These are phyloP conservation scores for Rasamsonia emersonii DNA, from an alignment of 2,329 filamentous ascomycete genomes.

Conservation along the genomic window DNA sequence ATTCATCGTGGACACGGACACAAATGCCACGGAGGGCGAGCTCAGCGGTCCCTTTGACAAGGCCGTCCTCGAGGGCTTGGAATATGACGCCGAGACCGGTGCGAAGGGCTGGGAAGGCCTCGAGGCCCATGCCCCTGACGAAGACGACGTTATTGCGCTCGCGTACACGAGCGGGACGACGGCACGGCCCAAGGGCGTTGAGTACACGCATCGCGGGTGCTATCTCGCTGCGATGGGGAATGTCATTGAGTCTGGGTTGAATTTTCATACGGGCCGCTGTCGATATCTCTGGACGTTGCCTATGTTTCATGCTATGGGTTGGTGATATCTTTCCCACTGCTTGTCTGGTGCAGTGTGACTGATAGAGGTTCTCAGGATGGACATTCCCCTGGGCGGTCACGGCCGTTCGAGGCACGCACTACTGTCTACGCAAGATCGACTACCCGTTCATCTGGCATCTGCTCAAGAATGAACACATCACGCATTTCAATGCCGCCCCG, in stretches of 20 bases:
- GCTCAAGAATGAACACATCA: constrained; percentile 76
- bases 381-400: constrained; percentile 92
- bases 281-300: constrained; percentile 88
- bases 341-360: constrained; percentile 1
- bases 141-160: constrained; percentile 75
- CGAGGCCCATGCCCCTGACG: constrained; percentile 59
- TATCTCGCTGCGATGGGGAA: constrained; percentile 83
- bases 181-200: constrained; percentile 81
- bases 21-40: constrained; percentile 65
- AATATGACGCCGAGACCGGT: constrained; percentile 59
- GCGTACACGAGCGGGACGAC: constrained; percentile 95
- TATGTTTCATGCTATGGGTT: constrained; percentile 63
- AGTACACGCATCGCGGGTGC: constrained; percentile 79
- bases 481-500: constrained; percentile 91
- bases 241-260: constrained; percentile 79
- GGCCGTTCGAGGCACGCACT: constrained; percentile 86
- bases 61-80: constrained; percentile 71
- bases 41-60: constrained; percentile 73
- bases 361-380: constrained; percentile 44
- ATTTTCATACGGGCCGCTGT: constrained; percentile 58
- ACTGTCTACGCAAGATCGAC: constrained; percentile 89
- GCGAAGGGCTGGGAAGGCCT: constrained; percentile 68
- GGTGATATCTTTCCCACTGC: constrained; percentile 38
- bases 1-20: constrained; percentile 76
- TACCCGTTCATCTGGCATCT: constrained; percentile 88